phyloP scores from a whole-genome alignment of 345 rosid species.

The Citrus medica region DNA sequence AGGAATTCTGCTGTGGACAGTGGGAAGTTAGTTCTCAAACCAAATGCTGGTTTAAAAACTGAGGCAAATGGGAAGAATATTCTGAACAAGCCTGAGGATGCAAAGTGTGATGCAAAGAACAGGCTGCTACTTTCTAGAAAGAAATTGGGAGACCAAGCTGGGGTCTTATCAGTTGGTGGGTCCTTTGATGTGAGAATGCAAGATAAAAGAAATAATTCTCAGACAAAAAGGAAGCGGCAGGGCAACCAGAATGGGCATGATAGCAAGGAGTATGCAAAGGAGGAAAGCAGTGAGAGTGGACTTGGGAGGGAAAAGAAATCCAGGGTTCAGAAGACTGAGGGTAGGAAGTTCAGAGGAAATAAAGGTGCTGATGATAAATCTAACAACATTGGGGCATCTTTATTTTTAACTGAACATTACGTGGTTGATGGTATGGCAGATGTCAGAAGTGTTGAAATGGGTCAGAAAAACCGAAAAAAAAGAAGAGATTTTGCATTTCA shows the following conservation, averaged over 20 bases:
- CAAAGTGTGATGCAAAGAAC: conserved; percentile 34
- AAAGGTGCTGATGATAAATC: conserved; percentile 17
- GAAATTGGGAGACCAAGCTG: conserved; percentile 37
- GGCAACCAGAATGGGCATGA: conserved; percentile 29
- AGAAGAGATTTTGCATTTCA: conserved; percentile 18
- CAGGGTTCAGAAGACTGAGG: conserved; percentile 23
- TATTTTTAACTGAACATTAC: conserved; percentile 23
- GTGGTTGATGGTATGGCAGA: conserved; percentile 29
- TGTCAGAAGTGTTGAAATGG: conserved; percentile 23
- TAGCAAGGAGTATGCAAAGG: conserved; percentile 23
- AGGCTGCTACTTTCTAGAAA: conserved; percentile 26
- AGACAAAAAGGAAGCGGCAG: conserved; percentile 42
- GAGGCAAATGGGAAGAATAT: conserved; percentile 23
- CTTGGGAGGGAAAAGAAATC: conserved; percentile 33
- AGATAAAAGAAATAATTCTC: conserved; percentile 28
- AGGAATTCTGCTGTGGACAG: conserved; percentile 16
- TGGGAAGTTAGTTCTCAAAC: conserved; percentile 16
- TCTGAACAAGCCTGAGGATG: conserved; percentile 26
- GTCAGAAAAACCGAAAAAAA: conserved; percentile 15
- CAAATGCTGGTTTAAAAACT: conserved; percentile 19
- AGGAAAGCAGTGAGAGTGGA: conserved; percentile 32
- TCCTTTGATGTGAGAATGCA: conserved; percentile 32
- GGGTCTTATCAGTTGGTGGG: conserved; percentile 33
- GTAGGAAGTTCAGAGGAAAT: conserved; percentile 18
- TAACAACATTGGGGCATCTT: conserved; percentile 6